Evolutionary conservation across 257 asterid species (phyloP), one percentile per base, ranked within the genome.

Genomic region (Cruciata laevipes): DNA sequence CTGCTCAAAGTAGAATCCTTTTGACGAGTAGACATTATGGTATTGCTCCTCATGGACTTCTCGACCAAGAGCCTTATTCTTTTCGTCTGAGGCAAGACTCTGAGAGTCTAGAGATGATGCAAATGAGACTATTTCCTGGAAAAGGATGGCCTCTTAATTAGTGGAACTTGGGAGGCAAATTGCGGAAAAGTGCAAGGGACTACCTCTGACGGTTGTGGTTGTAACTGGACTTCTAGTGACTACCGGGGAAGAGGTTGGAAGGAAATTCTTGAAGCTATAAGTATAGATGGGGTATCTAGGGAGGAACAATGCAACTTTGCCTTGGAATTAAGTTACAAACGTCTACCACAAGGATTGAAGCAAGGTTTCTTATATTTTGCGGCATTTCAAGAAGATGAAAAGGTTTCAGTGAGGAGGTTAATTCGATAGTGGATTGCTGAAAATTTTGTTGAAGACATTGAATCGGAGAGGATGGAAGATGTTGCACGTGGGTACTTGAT

Each of bases 281-380:
- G 25, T 68, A 33, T 35, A n/a, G 17, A 10, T 10, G 5, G 10
- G 20, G 12, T 68, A 35, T 58, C 56, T 20, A 21, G 35, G 6
- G 31, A 21, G 25, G 59, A 31, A 18, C 65, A 60, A 21, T 69
- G 72, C 58, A 69, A 40, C 66, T 6, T 35, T 4, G 40, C 40
- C 7, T 35, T 35, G 40, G 40, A 35, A 35, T 35, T 35, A 35
- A 35, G 40, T 35, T 35, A 35, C 40, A 35, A 35, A 6, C 40
- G 7, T 10, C 40, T 35, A 35, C 0, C 40, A 10, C 40, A 10
- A 6, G 40, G 7, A 10, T 35, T 35, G 5, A 3, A 3, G 11
- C 40, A 0, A 0, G 6, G 40, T 7, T 0, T 35, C 11, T 35
- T 35, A 35, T 35, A 35, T 35, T 4, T 35, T 7, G 10, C 6